A percentile compares a stretch with the other conserved stretches of the same genome.
Conservation (phyloP, 495 filamentous ascomycete species). For the Penicillium ochrochloron region DNA sequence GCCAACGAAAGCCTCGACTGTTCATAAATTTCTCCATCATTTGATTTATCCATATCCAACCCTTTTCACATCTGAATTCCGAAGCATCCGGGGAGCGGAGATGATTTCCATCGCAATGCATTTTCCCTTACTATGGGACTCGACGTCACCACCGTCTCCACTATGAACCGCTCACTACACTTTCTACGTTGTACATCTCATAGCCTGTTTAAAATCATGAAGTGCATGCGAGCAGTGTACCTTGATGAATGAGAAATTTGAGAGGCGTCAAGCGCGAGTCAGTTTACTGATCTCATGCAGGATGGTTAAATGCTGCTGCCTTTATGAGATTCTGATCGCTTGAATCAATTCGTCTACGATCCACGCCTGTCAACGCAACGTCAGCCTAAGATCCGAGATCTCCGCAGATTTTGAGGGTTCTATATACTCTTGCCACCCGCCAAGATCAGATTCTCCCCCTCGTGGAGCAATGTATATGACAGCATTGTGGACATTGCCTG, state of each 20-base stretch:
- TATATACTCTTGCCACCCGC: slow-evolving; percentile 1
- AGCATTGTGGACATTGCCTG: slow-evolving; percentile 5
- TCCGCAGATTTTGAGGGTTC: neutral
- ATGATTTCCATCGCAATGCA: slow-evolving; percentile 9
- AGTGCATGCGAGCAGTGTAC: neutral
- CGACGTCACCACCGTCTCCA: slow-evolving; percentile 11
- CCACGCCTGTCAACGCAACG: slow-evolving; percentile 3
- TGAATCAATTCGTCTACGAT: neutral
- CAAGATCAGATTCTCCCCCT: neutral
- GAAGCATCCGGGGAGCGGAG: slow-evolving; percentile 13
- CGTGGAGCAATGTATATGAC: slow-evolving; percentile 11
- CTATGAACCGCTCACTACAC: slow-evolving; percentile 2
- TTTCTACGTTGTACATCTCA: neutral
- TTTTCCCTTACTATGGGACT: neutral
- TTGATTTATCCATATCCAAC: neutral
- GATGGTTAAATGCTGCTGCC: neutral
- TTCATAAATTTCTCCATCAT: neutral
- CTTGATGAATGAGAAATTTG: neutral
- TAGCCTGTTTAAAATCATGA: neutral
- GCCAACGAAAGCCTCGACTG: neutral
- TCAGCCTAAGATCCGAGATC: neutral
- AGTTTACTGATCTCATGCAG: neutral
- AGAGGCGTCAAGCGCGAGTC: neutral
- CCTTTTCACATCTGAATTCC: neutral
- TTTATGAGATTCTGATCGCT: neutral